Conservation (phyloP, 805 yeast species). For the Scheffersomyces stipitis region DNA sequence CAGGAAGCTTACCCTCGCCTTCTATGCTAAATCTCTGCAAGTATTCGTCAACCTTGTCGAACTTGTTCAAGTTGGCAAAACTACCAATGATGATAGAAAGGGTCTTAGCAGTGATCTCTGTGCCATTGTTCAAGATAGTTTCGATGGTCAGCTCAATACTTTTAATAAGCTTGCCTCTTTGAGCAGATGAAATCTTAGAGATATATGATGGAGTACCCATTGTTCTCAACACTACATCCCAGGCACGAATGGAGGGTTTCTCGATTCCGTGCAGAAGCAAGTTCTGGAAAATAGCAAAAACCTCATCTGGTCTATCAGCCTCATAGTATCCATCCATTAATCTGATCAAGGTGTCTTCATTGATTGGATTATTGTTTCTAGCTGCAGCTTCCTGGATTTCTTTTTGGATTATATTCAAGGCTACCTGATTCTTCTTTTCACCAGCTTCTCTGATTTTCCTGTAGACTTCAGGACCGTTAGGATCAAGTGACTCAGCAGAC, state of each 20-base stretch:
- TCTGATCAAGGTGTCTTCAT: slow-evolving; percentile 39
- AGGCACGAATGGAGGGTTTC: slow-evolving; percentile 46
- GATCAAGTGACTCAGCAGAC: slow-evolving; percentile 27
- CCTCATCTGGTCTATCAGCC: slow-evolving; percentile 31
- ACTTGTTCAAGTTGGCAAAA: slow-evolving; percentile 37
- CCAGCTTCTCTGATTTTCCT: slow-evolving; percentile 22
- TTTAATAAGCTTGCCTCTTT: slow-evolving; percentile 14
- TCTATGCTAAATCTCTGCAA: slow-evolving; percentile 28
- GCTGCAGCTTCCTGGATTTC: slow-evolving; percentile 25
- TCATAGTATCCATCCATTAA: slow-evolving; percentile 49
- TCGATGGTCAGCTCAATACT: slow-evolving; percentile 28
- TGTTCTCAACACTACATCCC: slow-evolving; percentile 60
- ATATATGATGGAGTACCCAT: slow-evolving; percentile 37
- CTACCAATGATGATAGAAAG: slow-evolving; percentile 48
- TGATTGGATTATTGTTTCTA: slow-evolving; percentile 30
- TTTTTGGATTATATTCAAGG: slow-evolving; percentile 20
- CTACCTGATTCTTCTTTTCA: slow-evolving; percentile 14
- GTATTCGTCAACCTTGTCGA: slow-evolving; percentile 43
- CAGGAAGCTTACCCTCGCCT: slow-evolving; percentile 21
- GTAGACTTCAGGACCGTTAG: slow-evolving; percentile 28
- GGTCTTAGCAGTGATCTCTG: slow-evolving; percentile 47
- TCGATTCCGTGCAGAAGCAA: slow-evolving; percentile 38
- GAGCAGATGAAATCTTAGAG: slow-evolving; percentile 13
- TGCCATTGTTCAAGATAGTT: slow-evolving; percentile 29
- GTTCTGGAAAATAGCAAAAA: slow-evolving; percentile 50